These are phyloP conservation scores for Solanum appendiculatum DNA, from an alignment of 257 asterid species.

Conservation along the genomic window DNA sequence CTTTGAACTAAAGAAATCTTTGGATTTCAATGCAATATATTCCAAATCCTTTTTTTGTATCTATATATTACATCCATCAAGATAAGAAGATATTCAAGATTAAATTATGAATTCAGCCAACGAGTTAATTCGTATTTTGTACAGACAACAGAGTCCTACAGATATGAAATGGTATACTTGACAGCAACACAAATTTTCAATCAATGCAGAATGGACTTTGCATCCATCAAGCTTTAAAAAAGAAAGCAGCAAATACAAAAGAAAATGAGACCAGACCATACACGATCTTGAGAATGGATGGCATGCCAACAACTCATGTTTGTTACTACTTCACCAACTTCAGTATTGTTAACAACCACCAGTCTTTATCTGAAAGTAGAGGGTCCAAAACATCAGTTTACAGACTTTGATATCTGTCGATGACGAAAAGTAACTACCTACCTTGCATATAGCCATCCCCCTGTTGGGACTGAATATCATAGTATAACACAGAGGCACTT, in stretches of 20 bases:
- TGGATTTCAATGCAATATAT: not conserved
- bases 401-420: not conserved
- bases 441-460: not conserved
- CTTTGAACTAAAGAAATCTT: not conserved
- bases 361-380: not conserved
- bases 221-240: not conserved
- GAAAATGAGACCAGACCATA: not conserved
- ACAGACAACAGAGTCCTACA: not conserved
- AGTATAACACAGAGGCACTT: conserved; percentile 67
- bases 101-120: not conserved
- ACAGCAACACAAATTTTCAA: not conserved
- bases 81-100: not conserved
- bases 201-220: not conserved
- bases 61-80: not conserved
- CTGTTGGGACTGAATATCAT: conserved; percentile 30
- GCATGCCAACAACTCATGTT: not conserved
- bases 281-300: not conserved
- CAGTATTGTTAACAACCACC: not conserved
- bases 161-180: not conserved
- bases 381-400: not conserved
- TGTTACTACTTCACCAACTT: not conserved
- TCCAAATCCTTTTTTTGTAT: not conserved
- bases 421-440: not conserved
- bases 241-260: not conserved
- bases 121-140: not conserved